These are phyloP conservation scores for Olyra latifolia DNA, from an alignment of 176 grass and related monocot species.

Conservation along the genomic window DNA sequence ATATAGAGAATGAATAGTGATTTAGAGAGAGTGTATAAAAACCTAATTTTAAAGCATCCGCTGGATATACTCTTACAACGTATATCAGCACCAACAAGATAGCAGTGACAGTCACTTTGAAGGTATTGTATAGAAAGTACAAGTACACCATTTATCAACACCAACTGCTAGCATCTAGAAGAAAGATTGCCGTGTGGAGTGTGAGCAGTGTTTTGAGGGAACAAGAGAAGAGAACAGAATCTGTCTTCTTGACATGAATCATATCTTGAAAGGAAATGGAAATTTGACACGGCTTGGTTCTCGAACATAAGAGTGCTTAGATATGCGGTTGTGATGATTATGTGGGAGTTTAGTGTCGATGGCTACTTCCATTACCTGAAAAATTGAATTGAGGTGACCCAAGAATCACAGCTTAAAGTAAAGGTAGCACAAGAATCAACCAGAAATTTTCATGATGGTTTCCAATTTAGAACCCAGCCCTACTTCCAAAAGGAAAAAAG, in stretches of 20 bases:
- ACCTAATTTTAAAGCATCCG: no score
- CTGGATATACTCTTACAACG: no score
- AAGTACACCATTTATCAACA: no score
- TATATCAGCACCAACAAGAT: no score
- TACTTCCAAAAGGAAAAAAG: conserved; percentile 13
- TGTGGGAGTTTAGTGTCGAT: neutral
- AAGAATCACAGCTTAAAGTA: neutral
- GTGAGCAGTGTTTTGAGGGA: neutral
- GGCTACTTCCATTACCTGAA: neutral
- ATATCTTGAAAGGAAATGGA: neutral
- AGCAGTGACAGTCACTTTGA: no score
- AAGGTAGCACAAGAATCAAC: conserved; percentile 24
- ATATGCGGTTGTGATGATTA: neutral
- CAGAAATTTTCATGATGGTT: conserved; percentile 19
- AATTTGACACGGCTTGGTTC: neutral
- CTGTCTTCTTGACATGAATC: neutral
- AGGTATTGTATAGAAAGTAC: no score
- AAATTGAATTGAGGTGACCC: conserved; percentile 25
- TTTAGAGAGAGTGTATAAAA: no score
- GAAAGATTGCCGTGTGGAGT: no score
- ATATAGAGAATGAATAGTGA: no score
- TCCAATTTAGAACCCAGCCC: conserved; percentile 24
- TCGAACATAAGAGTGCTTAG: neutral
- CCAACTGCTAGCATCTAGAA: no score
- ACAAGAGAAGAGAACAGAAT: neutral